These are phyloP conservation scores for Rhizopus stolonifer DNA, from an alignment of 371 early-diverging fungal species.

Conservation along the genomic window DNA sequence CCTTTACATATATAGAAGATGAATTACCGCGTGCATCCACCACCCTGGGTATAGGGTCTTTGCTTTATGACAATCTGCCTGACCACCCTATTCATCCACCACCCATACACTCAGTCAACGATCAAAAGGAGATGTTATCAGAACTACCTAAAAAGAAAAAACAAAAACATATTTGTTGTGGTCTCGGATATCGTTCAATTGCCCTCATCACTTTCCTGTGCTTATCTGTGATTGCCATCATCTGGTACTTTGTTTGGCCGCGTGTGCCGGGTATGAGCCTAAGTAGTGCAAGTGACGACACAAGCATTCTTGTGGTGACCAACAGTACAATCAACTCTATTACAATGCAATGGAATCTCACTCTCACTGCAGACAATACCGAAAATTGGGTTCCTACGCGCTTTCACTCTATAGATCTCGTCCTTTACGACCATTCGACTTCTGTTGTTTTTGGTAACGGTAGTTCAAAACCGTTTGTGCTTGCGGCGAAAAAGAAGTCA, in stretches of 20 bases:
- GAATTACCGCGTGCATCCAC: conserved; percentile 7
- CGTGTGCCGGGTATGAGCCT: conserved; percentile 25
- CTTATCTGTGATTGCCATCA: conserved; percentile 14
- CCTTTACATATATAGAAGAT: conserved; percentile 43
- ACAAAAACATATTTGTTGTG: conserved; percentile 11
- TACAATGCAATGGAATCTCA: conserved; percentile 23
- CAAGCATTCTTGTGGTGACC: conserved; percentile 11
- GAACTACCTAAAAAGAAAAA: conserved; percentile 9
- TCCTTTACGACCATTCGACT: conserved; percentile 17
- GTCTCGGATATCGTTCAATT: conserved; percentile 2
- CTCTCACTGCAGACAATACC: conserved; percentile 27
- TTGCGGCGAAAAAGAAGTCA: conserved; percentile 9
- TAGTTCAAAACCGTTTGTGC: conserved; percentile 4
- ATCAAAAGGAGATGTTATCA: conserved; percentile 1
- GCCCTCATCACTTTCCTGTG: background rate
- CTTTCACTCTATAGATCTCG: conserved; percentile 15
- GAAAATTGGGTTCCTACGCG: conserved; percentile 36
- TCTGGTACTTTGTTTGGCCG: conserved; percentile 45
- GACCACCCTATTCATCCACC: conserved; percentile 1
- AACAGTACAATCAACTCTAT: conserved; percentile 17
- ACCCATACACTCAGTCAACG: background rate
- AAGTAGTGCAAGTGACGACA: conserved; percentile 18
- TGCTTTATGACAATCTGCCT: conserved; percentile 21
- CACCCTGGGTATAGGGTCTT: conserved; percentile 25
- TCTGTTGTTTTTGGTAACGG: conserved; percentile 14